Evolutionary conservation across 2,329 filamentous ascomycete genomes (phyloP).

Genomic region (Tolypocladium ovalisporum): DNA sequence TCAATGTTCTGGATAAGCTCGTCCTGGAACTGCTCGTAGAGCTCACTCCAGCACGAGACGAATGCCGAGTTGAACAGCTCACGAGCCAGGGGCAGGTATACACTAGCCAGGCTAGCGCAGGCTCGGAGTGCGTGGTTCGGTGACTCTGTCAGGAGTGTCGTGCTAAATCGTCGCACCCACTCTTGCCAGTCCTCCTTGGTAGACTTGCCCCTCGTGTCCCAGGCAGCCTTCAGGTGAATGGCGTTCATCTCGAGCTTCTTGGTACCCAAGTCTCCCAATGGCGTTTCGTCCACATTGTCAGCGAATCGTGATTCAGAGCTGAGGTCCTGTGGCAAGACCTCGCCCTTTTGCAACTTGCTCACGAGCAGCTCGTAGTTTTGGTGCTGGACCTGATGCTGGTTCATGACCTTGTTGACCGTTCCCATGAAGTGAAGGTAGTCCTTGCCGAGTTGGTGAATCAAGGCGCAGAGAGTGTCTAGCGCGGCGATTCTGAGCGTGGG

Average conservation of each 20-base stretch:
- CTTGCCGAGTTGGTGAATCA: slow-evolving; percentile 91
- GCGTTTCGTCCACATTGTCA: slow-evolving; percentile 67
- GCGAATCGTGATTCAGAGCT: slow-evolving; percentile 76
- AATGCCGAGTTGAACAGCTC: slow-evolving; percentile 98
- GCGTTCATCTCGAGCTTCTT: slow-evolving; percentile 98
- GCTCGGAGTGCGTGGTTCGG: slow-evolving; percentile 91
- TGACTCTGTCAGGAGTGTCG: slow-evolving; percentile 87
- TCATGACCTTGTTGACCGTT: slow-evolving; percentile 81
- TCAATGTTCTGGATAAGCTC: slow-evolving; percentile 94
- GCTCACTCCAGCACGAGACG: slow-evolving; percentile 95
- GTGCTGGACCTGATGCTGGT: slow-evolving; percentile 71
- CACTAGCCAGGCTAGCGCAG: slow-evolving; percentile 81
- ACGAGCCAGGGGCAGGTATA: slow-evolving; percentile 82
- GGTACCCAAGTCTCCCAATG: slow-evolving; percentile 71
- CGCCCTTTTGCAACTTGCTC: slow-evolving; percentile 86
- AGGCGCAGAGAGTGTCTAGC: slow-evolving; percentile 84
- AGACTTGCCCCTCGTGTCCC: slow-evolving; percentile 93
- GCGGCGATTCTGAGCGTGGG: slow-evolving; percentile 66
- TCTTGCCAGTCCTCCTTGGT: slow-evolving; percentile 99
- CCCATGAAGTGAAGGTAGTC: slow-evolving; percentile 93
- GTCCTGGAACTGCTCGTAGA: slow-evolving; percentile 95
- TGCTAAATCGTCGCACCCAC: slow-evolving; percentile 94
- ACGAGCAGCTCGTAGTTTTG: slow-evolving; percentile 88
- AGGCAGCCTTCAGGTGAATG: slow-evolving; percentile 91
- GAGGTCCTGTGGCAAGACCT: slow-evolving; percentile 88